Evolutionary conservation across 1,284 basidiomycete species (phyloP), one percentile per base, ranked within the genome.

Genomic region (Leccinum ambiguum): DNA sequence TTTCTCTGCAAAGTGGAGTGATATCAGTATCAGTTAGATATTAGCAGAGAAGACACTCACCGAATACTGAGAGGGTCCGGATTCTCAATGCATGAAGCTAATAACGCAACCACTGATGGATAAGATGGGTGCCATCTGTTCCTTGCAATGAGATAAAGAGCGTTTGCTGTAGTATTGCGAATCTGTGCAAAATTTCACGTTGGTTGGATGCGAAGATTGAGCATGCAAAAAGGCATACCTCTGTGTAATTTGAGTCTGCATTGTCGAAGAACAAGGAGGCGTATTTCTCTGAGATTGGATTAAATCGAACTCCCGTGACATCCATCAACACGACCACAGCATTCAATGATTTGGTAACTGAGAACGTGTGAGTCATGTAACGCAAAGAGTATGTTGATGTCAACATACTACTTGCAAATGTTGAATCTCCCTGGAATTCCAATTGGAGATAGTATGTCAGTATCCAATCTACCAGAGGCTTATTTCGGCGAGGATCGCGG

Each of bases 401-500:
- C 30, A 36, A 79, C 85, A 74, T 78, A 91, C 91, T 90, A 91
- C 91, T 90, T 64, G 83, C 81, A 73, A 92, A 92, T 7, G 89
- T 88, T 43, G 89, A 93, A 73, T 91, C 87, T 69, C 89, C 85
- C 63, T 89, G n/a, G n/a, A n/a, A n/a, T n/a, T n/a, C n/a, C n/a
- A n/a, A n/a, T n/a, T n/a, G n/a, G 23, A 23, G 23, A 23, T 3
- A 23, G 21, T 21, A 21, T 21, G 21, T 21, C 23, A 92, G 75
- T 65, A 96, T 86, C 86, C 93, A 97, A 69, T 92, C 84, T 43
- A 97, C 82, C 33, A 99, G 78, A 4, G 87, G 85, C 66, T 87
- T 81, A 71, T 89, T 89, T 21, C 97, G 87, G 36, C 96, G 90
- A 48, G 95, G 96, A 79, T 99, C 97, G 41, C 94, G 86, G 64